These are phyloP conservation scores for Phialemonium atrogriseum DNA, from an alignment of 2,329 filamentous ascomycete genomes.

Conservation along the genomic window DNA sequence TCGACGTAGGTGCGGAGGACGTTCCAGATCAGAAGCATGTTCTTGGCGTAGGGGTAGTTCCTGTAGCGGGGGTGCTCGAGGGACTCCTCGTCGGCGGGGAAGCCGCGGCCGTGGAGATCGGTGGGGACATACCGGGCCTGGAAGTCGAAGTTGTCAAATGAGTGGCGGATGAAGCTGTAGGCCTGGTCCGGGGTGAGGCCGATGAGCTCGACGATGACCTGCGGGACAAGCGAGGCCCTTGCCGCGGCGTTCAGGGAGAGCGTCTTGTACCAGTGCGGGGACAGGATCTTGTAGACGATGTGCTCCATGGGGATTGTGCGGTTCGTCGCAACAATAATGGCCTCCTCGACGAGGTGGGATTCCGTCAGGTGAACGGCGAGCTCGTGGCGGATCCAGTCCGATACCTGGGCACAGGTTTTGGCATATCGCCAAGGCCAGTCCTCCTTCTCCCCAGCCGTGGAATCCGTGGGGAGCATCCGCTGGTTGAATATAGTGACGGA, in stretches of 20 bases:
- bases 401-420: conserved; percentile 37
- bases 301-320: conserved; percentile 32
- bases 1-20: conserved; percentile 32
- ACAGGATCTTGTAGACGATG: conserved; percentile 31
- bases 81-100: conserved; percentile 23
- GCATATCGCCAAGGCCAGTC: conserved; percentile 47
- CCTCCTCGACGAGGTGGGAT: conserved; percentile 39
- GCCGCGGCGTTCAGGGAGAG: conserved; percentile 40
- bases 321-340: conserved; percentile 36
- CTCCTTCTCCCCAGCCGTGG: conserved; percentile 22
- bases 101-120: conserved; percentile 34
- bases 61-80: conserved; percentile 28
- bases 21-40: conserved; percentile 35
- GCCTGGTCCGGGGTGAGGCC: conserved; percentile 28
- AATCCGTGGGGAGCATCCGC: conserved; percentile 23
- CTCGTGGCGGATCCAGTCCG: conserved; percentile 41
- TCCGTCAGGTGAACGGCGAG: conserved; percentile 35
- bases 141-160: conserved; percentile 36
- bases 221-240: conserved; percentile 32
- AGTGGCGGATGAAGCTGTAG: conserved; percentile 27
- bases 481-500: conserved; percentile 43
- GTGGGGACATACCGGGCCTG: conserved; percentile 34
- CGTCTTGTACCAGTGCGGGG: conserved; percentile 41
- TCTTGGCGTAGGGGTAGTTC: conserved; percentile 40
- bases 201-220: conserved; percentile 32